Evolutionary conservation across 495 filamentous ascomycete genomes (phyloP).

Genomic region (Lindgomyces ingoldianus): DNA sequence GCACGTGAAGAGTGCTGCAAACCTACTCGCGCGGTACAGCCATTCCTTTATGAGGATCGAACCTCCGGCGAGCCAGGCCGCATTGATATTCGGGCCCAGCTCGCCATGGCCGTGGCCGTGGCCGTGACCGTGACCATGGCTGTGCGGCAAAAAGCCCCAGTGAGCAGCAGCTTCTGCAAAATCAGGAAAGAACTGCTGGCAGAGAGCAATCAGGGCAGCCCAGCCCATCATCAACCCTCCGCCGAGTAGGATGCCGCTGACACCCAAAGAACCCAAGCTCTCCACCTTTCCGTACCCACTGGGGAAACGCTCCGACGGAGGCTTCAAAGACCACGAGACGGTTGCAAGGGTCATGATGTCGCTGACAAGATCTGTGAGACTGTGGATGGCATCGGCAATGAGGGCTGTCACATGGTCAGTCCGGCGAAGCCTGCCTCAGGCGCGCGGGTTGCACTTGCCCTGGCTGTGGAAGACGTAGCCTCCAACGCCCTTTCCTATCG

Average conservation of each 20-base stretch:
- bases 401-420: slow-evolving; percentile 55
- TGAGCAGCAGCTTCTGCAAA: slow-evolving; percentile 61
- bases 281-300: slow-evolving; percentile 96
- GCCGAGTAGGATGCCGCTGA: slow-evolving; percentile 81
- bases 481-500: slow-evolving; percentile 84
- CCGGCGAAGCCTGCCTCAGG: too few relatives aligned
- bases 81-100: slow-evolving; percentile 79
- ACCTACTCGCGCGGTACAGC: slow-evolving; percentile 91
- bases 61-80: slow-evolving; percentile 91
- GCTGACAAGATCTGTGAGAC: slow-evolving; percentile 89
- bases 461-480: slow-evolving; percentile 94
- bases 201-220: slow-evolving; percentile 71
- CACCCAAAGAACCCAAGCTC: slow-evolving; percentile 87
- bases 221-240: slow-evolving; percentile 91
- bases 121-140: slow-evolving; percentile 62
- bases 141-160: slow-evolving; percentile 62
- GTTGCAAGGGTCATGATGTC: slow-evolving; percentile 92
- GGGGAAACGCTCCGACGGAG: slow-evolving; percentile 79
- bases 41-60: slow-evolving; percentile 94
- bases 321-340: slow-evolving; percentile 84
- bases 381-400: slow-evolving; percentile 92
- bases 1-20: slow-evolving; percentile 26
- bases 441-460: slow-evolving; percentile 36
- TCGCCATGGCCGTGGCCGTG: slow-evolving; percentile 53
- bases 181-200: slow-evolving; percentile 78